Evolutionary conservation across 768 basidiomycete genomes (phyloP), one percentile per base, ranked within the genome.

Genomic region (Hygrophorus russula): DNA sequence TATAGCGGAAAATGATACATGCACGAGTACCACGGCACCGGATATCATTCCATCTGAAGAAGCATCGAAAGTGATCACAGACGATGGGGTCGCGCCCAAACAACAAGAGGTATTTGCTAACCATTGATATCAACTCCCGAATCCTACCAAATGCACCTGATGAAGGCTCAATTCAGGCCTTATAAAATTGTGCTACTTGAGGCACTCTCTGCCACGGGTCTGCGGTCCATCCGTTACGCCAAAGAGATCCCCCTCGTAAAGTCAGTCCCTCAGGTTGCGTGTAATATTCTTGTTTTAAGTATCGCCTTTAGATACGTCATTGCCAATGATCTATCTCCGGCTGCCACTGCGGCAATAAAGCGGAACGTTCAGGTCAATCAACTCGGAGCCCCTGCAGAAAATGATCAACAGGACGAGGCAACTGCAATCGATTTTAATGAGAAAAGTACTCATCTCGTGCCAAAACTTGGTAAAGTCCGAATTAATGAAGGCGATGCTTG

Each of bases 401-500:
- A 53, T 36, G 51, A 41, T 19, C 38, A 40, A 45, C 28, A 5
- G 27, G 14, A 37, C 29, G 15, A 38, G 30, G 8, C 29, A 4
- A 52, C 49, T 36, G 53, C 51, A 40, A 29, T 41, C 17, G 47
- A 52, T 27, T 50, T 14, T 3, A 45, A 44, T 45, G 36, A 45
- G 37, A 39, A 6, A 39, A 32, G 13, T n/a, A 35, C 42, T 39
- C 45, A 40, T 36, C 34, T 32, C n/a, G 49, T 38, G 36, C 12
- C 19, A 11, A 50, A 41, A 48, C 52, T 55, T 49, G 53, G 73
- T 12, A 82, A 78, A 60, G 78, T 98, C 17, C 69, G 74, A 49
- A 74, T 96, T 12, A 91, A 90, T 49, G 82, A 98, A 62, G 91
- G 89, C 1, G 94, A 99, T 62, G 96, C 94, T 9, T 90, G 89